Conservation (phyloP, 2,329 filamentous ascomycete genomes). For the Rhinocladiella similis region DNA sequence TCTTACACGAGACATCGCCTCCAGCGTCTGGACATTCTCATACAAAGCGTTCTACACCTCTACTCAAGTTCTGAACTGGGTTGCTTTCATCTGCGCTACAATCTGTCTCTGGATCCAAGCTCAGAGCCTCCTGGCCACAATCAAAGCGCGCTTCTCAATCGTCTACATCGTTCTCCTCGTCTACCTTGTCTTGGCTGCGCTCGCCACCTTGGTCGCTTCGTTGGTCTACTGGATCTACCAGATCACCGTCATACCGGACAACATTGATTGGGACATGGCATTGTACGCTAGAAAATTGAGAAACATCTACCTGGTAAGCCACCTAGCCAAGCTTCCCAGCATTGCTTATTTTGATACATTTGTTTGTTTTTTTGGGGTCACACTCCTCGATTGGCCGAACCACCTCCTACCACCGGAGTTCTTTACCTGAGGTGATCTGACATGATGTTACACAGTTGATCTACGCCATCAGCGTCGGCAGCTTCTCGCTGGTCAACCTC, state of each 20-base stretch:
- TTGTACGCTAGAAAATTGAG: background rate
- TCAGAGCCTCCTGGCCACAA: slow-evolving; percentile 18
- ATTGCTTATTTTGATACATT: too few species aligned
- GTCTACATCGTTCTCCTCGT: slow-evolving; percentile 14
- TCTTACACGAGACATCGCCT: slow-evolving; percentile 15
- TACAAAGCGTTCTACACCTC: slow-evolving; percentile 13
- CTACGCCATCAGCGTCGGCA: slow-evolving; percentile 20
- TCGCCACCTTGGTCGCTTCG: slow-evolving; percentile 7
- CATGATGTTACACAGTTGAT: background rate
- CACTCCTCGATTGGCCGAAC: too few species aligned
- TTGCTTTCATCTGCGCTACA: slow-evolving; percentile 18
- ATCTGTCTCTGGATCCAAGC: slow-evolving; percentile 25
- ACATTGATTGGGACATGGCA: background rate
- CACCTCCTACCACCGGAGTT: too few species aligned
- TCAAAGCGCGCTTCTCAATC: slow-evolving; percentile 7
- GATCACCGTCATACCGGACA: slow-evolving; percentile 5
- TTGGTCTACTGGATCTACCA: slow-evolving; percentile 18
- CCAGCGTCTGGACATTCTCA: slow-evolving; percentile 15
- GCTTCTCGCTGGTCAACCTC: slow-evolving; percentile 19
- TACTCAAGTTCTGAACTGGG: slow-evolving; percentile 10
- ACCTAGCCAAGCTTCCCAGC: too few species aligned
- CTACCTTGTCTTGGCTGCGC: slow-evolving; percentile 13
- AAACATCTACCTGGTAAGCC: slow-evolving; percentile 7
- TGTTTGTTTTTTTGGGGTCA: too few species aligned
- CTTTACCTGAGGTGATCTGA: too few species aligned